Conservation (phyloP, 495 filamentous ascomycete species). For the Hypoxylon subgilvum region DNA sequence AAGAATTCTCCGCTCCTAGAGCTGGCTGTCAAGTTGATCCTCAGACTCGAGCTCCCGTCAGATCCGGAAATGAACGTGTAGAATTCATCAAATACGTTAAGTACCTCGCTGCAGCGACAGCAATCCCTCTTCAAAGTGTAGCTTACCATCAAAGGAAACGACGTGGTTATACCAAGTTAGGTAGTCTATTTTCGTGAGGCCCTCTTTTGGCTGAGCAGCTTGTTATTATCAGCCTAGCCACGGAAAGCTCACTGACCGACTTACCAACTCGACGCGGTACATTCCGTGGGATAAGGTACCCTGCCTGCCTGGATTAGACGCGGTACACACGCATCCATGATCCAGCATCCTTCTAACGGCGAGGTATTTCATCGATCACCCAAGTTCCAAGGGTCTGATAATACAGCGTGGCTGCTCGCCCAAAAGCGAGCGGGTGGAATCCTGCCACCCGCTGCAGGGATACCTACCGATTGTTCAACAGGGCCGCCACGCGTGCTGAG, state of each 20-base stretch:
- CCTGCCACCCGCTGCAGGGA: conserved; percentile 8
- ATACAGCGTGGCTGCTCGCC: background rate
- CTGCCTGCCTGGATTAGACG: conserved; percentile 2
- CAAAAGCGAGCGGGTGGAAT: background rate
- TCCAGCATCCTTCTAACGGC: conserved; percentile 15
- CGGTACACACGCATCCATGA: conserved; percentile 11
- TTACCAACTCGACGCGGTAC: background rate
- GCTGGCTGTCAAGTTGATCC: background rate
- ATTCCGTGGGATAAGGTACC: conserved; percentile 21
- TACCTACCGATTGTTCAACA: conserved; percentile 6
- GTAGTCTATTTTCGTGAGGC: background rate
- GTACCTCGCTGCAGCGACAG: background rate
- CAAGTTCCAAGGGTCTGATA: background rate
- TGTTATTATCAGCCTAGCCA: background rate
- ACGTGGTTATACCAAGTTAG: no score
- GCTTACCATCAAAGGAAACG: no score
- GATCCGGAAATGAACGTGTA: conserved; percentile 10
- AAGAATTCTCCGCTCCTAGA: conserved; percentile 9
- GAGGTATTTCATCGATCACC: conserved; percentile 1
- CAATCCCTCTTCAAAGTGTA: background rate
- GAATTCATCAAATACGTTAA: conserved; percentile 4
- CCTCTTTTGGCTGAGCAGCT: conserved; percentile 14
- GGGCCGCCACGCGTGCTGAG: conserved; percentile 29
- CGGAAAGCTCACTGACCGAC: background rate
- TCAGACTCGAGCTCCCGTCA: conserved; percentile 5